A percentile compares a stretch with the other conserved stretches of the same genome.
These are phyloP conservation scores for Ustilago bromivora DNA, from an alignment of 1,284 basidiomycete species.

Conservation along the genomic window DNA sequence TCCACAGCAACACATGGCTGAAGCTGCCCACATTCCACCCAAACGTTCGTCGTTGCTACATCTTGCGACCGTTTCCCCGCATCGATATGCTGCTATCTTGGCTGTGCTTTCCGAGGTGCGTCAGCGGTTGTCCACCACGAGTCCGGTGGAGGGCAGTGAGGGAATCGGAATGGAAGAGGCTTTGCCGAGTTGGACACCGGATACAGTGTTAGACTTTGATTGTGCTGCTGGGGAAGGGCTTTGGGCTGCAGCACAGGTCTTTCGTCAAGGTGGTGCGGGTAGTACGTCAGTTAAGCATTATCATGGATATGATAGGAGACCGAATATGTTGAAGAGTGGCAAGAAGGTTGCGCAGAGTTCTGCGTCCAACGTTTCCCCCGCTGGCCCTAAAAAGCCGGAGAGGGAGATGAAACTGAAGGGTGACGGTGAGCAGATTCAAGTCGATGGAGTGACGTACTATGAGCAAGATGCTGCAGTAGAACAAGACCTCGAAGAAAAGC, in stretches of 20 bases:
- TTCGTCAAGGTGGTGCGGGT: slow-evolving; percentile 18
- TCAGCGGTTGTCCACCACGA: slow-evolving; percentile 23
- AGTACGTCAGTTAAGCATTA: slow-evolving; percentile 28
- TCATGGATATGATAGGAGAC: slow-evolving; percentile 46
- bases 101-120: slow-evolving; percentile 42
- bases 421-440: slow-evolving; percentile 37
- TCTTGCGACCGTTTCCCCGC: slow-evolving; percentile 43
- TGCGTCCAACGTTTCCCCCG: slow-evolving; percentile 26
- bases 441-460: slow-evolving; percentile 37
- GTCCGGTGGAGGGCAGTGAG: not conserved
- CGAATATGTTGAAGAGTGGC: slow-evolving; percentile 47
- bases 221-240: slow-evolving; percentile 60
- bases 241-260: slow-evolving; percentile 62
- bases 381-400: slow-evolving; percentile 7
- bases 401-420: slow-evolving; percentile 31
- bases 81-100: slow-evolving; percentile 51
- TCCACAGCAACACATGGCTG: slow-evolving; percentile 36
- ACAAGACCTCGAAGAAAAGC: slow-evolving; percentile 1
- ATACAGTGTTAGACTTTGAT: slow-evolving; percentile 55
- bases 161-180: slow-evolving; percentile 1
- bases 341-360: slow-evolving; percentile 42
- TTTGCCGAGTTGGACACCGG: slow-evolving; percentile 48
- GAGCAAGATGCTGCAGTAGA: slow-evolving; percentile 24
- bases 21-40: slow-evolving; percentile 42
- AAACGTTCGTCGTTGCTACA: slow-evolving; percentile 45